A percentile compares a stretch with the other conserved stretches of the same genome.
Evolutionary conservation across 345 rosid genomes (phyloP).

Genomic region (Gynandropsis gynandra): DNA sequence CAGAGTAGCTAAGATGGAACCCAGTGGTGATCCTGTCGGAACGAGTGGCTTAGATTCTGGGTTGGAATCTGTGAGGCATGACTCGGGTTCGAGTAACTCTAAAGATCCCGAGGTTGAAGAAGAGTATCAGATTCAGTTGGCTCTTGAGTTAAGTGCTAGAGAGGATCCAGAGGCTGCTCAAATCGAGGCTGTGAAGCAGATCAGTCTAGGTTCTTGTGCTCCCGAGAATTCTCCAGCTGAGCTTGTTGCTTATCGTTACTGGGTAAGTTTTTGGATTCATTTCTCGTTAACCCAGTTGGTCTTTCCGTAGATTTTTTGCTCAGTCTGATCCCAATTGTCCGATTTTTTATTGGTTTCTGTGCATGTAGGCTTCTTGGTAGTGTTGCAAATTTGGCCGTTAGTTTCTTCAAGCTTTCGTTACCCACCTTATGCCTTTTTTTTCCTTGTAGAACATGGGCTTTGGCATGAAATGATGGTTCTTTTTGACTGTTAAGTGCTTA

Average conservation of each 20-base stretch:
- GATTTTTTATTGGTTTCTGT: too few relatives aligned
- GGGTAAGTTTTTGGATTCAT: slow-evolving; percentile 38
- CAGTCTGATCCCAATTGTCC: too few relatives aligned
- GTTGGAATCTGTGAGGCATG: slow-evolving; percentile 2
- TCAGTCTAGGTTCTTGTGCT: slow-evolving; percentile 73
- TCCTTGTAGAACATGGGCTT: too few relatives aligned
- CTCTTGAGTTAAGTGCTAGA: slow-evolving; percentile 86
- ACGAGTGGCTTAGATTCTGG: slow-evolving; percentile 20
- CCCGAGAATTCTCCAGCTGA: slow-evolving; percentile 86
- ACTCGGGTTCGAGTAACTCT: slow-evolving; percentile 19
- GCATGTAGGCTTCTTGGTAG: too few relatives aligned
- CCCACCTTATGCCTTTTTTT: too few relatives aligned
- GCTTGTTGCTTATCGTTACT: slow-evolving; percentile 81
- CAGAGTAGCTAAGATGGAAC: background rate
- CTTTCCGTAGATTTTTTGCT: background rate
- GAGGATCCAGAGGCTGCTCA: slow-evolving; percentile 98
- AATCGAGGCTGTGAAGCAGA: slow-evolving; percentile 92
- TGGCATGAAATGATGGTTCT: too few relatives aligned
- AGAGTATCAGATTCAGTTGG: slow-evolving; percentile 88
- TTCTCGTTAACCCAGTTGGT: background rate
- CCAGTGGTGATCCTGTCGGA: slow-evolving; percentile 31
- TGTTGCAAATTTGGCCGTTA: too few relatives aligned
- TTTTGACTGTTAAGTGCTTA: too few relatives aligned
- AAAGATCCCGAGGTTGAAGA: slow-evolving; percentile 67
- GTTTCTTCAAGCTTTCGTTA: too few relatives aligned